phyloP scores from a whole-genome alignment of 1,139 yeast species.

The Eremothecium gossypii region DNA sequence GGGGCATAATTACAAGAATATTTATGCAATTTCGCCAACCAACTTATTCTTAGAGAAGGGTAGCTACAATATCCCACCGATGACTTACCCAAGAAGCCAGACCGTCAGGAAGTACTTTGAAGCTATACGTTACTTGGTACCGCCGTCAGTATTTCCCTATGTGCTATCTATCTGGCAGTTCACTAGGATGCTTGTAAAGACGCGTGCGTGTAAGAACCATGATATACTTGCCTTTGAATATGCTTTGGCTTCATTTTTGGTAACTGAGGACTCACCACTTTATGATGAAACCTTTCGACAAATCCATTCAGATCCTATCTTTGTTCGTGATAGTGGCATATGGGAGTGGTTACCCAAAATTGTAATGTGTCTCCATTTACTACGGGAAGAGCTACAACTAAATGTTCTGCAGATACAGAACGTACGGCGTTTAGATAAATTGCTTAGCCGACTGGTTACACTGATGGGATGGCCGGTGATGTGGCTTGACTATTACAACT shows the following conservation, averaged over 20 bases:
- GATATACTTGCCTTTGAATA: constrained; percentile 5
- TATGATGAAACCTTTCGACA: constrained; percentile 8
- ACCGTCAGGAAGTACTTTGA: constrained; percentile 38
- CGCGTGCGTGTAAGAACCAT: constrained; percentile 30
- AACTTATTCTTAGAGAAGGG: constrained; percentile 16
- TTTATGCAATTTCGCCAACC: constrained; percentile 17
- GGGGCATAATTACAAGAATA: constrained; percentile 20
- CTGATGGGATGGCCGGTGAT: constrained; percentile 70
- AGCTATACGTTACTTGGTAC: constrained; percentile 47
- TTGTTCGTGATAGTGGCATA: constrained; percentile 30
- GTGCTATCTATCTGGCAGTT: constrained; percentile 55
- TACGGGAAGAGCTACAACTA: constrained; percentile 66
- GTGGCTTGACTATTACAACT: constrained; percentile 55
- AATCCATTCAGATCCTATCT: constrained; percentile 18
- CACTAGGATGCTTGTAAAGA: constrained; percentile 51
- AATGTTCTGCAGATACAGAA: constrained; percentile 39
- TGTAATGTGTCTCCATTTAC: constrained; percentile 60
- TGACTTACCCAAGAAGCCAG: constrained; percentile 37
- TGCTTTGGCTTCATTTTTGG: constrained; percentile 11
- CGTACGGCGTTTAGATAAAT: constrained; percentile 37
- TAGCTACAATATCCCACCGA: constrained; percentile 10
- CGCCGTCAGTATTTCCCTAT: constrained; percentile 47
- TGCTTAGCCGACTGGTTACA: constrained; percentile 52
- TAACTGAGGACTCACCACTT: constrained; percentile 6
- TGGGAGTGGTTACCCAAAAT: constrained; percentile 50